phyloP scores from a whole-genome alignment of 148 eudicot species.

The Polygonum aviculare region DNA sequence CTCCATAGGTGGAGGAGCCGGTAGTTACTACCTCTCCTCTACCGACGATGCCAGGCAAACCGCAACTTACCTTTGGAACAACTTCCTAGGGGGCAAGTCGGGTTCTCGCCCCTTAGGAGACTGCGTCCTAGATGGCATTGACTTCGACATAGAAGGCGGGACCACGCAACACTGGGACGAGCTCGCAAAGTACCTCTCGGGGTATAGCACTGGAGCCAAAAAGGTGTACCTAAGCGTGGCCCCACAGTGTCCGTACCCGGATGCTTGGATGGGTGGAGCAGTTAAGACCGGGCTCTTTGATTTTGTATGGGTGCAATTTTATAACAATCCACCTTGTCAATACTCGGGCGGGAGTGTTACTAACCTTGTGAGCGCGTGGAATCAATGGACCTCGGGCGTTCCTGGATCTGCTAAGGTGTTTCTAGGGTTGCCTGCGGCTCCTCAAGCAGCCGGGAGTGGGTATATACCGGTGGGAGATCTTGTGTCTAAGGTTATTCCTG shows the following conservation, averaged over 20 bases:
- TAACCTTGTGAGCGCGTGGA: slow-evolving; percentile 21
- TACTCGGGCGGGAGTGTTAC: slow-evolving; percentile 9
- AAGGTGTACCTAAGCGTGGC: too few relatives aligned
- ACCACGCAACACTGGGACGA: slow-evolving; percentile 24
- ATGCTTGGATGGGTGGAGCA: slow-evolving; percentile 16
- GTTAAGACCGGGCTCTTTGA: slow-evolving; percentile 21
- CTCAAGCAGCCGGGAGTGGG: slow-evolving; percentile 21
- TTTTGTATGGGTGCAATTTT: slow-evolving; percentile 24
- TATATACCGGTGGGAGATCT: slow-evolving; percentile 17
- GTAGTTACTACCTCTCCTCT: slow-evolving; percentile 18
- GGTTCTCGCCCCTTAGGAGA: slow-evolving; percentile 34
- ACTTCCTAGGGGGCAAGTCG: slow-evolving; percentile 47
- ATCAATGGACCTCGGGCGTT: slow-evolving; percentile 17
- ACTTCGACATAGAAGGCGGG: slow-evolving; percentile 53
- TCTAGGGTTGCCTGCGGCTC: slow-evolving; percentile 21
- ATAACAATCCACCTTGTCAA: slow-evolving; percentile 19
- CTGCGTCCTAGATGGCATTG: slow-evolving; percentile 54
- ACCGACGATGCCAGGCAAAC: slow-evolving; percentile 32
- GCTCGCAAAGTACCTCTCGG: slow-evolving; percentile 19
- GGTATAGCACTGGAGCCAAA: too few relatives aligned
- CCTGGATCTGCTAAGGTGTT: slow-evolving; percentile 12
- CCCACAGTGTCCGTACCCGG: slow-evolving; percentile 22
- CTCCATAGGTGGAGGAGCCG: slow-evolving; percentile 19
- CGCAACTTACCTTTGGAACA: slow-evolving; percentile 40
- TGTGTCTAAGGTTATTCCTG: not conserved